Base-by-base conservation (phyloP, 345 rosid species). In the Aurinia saxatilis region DNA sequence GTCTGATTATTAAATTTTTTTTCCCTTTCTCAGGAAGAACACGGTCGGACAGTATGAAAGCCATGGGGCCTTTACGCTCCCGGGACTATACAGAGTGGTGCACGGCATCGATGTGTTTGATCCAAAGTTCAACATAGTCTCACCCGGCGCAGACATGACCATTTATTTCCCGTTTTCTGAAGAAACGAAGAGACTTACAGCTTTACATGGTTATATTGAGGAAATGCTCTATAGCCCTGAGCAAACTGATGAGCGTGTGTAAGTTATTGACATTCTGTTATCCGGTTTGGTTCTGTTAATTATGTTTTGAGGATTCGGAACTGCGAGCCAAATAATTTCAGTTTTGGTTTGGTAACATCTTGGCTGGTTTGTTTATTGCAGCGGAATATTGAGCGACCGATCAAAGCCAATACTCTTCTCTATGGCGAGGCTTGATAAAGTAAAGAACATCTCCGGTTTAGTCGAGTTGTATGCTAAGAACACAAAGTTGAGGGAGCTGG, bases 41-140 rank as follows among this genome's bases (percentile, higher is more conserved):
- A 90, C 93, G n/a, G 92, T 90, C 33, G 99, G 97, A 46, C 99
- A 90, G 74, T 95, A 95, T 51, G 99, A 95, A 82, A 95, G 96
- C 75, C 99, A 95, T 60, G 68, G 78, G 15, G 83, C 87, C 10
- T 93, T 93, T 78, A 90, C 97, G 25, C 95, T 87, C 50, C 99
- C 99, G 4, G 99, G 97, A 67, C 73, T 78, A 50, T 93, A 90
- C 68, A 79, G 97, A 41, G 96, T 90, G 74, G 99, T 93, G 48
- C 95, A 90, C 61, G 99, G 96, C 75, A 78, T 93, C 64, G 85
- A 93, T 83, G 97, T 93, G 57, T 93, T 93, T 59, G 96, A 93
- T 77, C 96, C 99, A 0, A 93, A 93, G 72, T 93, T 93, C 85
- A 93, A 93, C 58, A 93, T 93, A 63, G 99, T 93, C 54, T 93